phyloP scores from a whole-genome alignment of 768 basidiomycete species.

The Lanmaoa pseudosensibilis region DNA sequence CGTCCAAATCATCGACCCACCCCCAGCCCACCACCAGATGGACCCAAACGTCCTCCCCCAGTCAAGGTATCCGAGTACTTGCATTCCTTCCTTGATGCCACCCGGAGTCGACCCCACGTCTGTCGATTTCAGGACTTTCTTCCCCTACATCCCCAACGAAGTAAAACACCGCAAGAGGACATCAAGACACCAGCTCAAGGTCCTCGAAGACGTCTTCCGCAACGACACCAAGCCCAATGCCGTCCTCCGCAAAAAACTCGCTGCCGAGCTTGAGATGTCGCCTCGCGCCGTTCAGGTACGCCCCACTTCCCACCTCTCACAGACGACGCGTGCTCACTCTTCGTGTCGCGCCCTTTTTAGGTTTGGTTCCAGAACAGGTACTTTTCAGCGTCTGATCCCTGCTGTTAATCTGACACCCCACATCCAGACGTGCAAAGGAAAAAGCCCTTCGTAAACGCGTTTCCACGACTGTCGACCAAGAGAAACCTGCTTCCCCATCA shows the following conservation, averaged over 20 bases:
- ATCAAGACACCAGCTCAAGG: constrained; percentile 81
- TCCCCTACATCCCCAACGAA: constrained; percentile 87
- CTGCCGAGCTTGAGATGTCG: constrained; percentile 85
- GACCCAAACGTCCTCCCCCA: constrained; percentile 21
- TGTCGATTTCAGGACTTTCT: constrained; percentile 82
- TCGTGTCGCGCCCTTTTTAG: constrained; percentile 40
- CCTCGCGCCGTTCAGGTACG: constrained; percentile 92
- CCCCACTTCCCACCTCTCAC: neutral
- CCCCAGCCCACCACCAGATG: constrained; percentile 27
- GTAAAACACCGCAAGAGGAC: constrained; percentile 95
- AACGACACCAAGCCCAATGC: constrained; percentile 92
- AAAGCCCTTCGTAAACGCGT: constrained; percentile 65
- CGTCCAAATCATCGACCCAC: constrained; percentile 2
- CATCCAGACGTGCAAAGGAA: constrained; percentile 75
- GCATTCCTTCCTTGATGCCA: constrained; percentile 48
- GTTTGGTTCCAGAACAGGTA: constrained; percentile 93
- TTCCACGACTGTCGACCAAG: constrained; percentile 20
- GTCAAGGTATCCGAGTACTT: constrained; percentile 38
- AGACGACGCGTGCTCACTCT: constrained; percentile 20
- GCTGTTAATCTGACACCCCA: constrained; percentile 12
- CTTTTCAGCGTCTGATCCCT: constrained; percentile 13
- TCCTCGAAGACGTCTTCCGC: constrained; percentile 85
- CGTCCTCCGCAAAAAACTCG: constrained; percentile 73
- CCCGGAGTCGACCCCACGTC: constrained; percentile 59
- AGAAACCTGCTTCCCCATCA: constrained; percentile 4